Base-by-base conservation (phyloP, 495 filamentous ascomycete genomes). In the Hypoxylon rickii region DNA sequence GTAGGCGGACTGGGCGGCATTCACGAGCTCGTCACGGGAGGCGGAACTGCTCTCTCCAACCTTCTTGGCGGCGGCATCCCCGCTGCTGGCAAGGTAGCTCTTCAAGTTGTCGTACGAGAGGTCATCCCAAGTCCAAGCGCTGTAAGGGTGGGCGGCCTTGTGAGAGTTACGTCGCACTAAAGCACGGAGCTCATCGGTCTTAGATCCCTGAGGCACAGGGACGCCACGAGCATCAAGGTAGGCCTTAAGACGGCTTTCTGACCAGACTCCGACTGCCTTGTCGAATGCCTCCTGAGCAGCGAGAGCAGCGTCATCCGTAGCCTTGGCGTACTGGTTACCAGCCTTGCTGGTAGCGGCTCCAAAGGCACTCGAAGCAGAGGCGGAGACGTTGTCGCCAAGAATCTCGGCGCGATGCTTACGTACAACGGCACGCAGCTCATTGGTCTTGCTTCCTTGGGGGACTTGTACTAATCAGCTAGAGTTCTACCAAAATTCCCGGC, bases 401-500 rank as follows among this genome's bases (percentile, higher is more conserved):
- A 96, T 76, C 42, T 84, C 79, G 37, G 86, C 82, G 41, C 89
- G 89, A 77, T 97, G 81, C 79, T 96, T 95, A 63, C 94, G 89
- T 44, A 92, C 90, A 41, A 97, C 84, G 41, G 94, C 91, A 39
- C 94, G 73, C 13, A 97, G 83, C 67, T 97, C 93, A 71, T 97
- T 96, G 78, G 76, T 78, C 66, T 75, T 91, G 58, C 88, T 92
- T 20, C 94, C 93, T 70, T 97, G 94, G 5, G 93, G 93, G 21
- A 96, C 87, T 74, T 81, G 10, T 81, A 64, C 16, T 89, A 78
- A n/a, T 76, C 77, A 57, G 24, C 10, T 29, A 92, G 85, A 70
- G 60, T n/a, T n/a, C n/a, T n/a, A n/a, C n/a, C n/a, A n/a, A n/a
- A n/a, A 11, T 10, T 20, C 12, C 0, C 11, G 17, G 1, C 11